phyloP scores from a whole-genome alignment of 1,284 basidiomycete species.

The Coniferiporia sulphurascens region DNA sequence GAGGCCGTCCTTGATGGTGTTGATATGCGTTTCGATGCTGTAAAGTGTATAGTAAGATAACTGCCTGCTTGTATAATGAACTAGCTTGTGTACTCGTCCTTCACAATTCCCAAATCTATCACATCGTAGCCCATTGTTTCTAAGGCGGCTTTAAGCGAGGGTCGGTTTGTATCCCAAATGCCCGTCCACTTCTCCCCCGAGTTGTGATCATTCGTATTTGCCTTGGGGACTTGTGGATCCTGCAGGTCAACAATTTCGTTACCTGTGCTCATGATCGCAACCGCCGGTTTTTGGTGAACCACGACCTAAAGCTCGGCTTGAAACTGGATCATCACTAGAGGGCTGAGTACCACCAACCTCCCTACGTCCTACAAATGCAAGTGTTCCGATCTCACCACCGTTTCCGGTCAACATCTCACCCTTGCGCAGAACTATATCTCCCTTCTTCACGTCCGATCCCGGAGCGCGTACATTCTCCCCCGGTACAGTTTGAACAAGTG shows the following conservation, averaged over 20 bases:
- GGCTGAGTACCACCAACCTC: conserved; percentile 40
- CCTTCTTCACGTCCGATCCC: conserved; percentile 70
- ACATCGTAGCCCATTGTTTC: conserved; percentile 73
- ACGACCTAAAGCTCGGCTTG: conserved; percentile 42
- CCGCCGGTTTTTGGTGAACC: conserved; percentile 65
- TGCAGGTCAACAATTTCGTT: conserved; percentile 76
- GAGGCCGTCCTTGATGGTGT: conserved; percentile 53
- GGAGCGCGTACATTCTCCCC: conserved; percentile 73
- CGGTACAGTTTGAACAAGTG: conserved; percentile 54
- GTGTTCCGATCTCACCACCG: conserved; percentile 84
- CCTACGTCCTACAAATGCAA: conserved; percentile 72
- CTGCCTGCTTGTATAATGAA: background rate
- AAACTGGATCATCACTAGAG: too few relatives aligned
- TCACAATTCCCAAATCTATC: conserved; percentile 75
- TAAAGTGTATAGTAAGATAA: background rate
- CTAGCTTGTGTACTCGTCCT: conserved; percentile 48
- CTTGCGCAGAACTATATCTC: conserved; percentile 61
- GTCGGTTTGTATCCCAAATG: conserved; percentile 82
- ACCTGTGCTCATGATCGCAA: conserved; percentile 82
- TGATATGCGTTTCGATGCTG: conserved; percentile 60
- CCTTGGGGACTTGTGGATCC: conserved; percentile 25
- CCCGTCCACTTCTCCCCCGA: conserved; percentile 55
- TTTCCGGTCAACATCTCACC: conserved; percentile 57
- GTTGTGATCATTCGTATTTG: background rate
- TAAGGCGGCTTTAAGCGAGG: conserved; percentile 67